phyloP scores from a whole-genome alignment of 2,329 filamentous ascomycete species.

The Colletotrichum euphorbiae region DNA sequence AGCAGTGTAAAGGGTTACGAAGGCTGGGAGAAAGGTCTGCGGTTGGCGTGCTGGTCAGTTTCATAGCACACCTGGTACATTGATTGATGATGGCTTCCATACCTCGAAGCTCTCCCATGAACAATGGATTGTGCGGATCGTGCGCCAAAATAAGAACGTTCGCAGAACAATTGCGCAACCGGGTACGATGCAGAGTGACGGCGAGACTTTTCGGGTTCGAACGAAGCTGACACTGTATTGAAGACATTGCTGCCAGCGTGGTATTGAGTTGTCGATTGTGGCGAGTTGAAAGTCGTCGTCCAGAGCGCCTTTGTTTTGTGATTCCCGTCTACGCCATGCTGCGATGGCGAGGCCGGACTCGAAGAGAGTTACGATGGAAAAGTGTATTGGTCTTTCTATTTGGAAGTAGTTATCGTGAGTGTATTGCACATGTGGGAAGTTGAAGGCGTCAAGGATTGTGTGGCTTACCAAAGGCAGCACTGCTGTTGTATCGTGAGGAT shows the following conservation, averaged over 20 bases:
- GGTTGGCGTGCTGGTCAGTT: background rate
- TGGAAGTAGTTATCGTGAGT: background rate
- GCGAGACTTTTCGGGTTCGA: constrained; percentile 32
- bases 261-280: background rate
- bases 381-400: constrained; percentile 51
- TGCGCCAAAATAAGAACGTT: constrained; percentile 47
- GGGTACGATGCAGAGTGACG: constrained; percentile 40
- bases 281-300: constrained; percentile 23
- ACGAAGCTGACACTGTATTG: constrained; percentile 25
- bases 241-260: constrained; percentile 8
- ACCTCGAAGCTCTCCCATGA: constrained; percentile 51
- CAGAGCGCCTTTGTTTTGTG: constrained; percentile 17
- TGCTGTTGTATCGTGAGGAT: constrained; percentile 49
- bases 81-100: constrained; percentile 22
- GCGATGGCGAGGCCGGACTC: constrained; percentile 42
- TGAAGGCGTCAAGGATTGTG: no score
- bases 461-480: constrained; percentile 51
- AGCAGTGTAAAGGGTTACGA: constrained; percentile 43
- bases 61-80: background rate
- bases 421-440: background rate
- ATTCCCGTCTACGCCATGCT: constrained; percentile 30
- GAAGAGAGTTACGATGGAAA: constrained; percentile 47
- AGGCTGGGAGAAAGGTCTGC: constrained; percentile 49
- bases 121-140: constrained; percentile 48
- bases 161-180: constrained; percentile 44